Evolutionary conservation across 495 filamentous ascomycete genomes (phyloP).

Genomic region (Daldinia caldariorum): DNA sequence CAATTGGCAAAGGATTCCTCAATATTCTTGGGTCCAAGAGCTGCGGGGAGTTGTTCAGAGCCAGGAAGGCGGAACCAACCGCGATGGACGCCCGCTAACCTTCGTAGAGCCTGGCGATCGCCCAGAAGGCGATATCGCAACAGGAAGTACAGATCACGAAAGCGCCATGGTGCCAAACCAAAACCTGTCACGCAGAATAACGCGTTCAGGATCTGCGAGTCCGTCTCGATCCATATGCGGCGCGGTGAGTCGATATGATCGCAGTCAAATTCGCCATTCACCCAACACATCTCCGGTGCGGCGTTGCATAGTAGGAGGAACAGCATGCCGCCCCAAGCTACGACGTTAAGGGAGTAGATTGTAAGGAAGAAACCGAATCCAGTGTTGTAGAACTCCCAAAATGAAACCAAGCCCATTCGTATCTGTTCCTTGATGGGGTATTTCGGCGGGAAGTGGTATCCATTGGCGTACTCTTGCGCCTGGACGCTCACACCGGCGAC

Average conservation of each 20-base stretch:
- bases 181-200: slow-evolving; percentile 90
- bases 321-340: slow-evolving; percentile 92
- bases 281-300: slow-evolving; percentile 77
- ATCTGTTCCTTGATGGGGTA: slow-evolving; percentile 69
- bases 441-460: slow-evolving; percentile 76
- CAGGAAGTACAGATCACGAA: slow-evolving; percentile 79
- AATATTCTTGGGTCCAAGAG: slow-evolving; percentile 57
- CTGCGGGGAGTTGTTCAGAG: slow-evolving; percentile 57
- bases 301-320: slow-evolving; percentile 84
- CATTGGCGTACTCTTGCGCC: slow-evolving; percentile 57
- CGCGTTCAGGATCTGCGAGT: slow-evolving; percentile 83
- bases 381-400: slow-evolving; percentile 65
- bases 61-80: slow-evolving; percentile 75
- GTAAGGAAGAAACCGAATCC: slow-evolving; percentile 77
- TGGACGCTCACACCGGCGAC: slow-evolving; percentile 31
- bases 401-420: slow-evolving; percentile 63
- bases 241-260: slow-evolving; percentile 77
- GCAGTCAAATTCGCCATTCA: slow-evolving; percentile 64
- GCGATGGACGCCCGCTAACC: slow-evolving; percentile 72
- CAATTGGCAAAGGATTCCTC: slow-evolving; percentile 50
- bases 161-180: slow-evolving; percentile 84
- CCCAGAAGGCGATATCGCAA: slow-evolving; percentile 67
- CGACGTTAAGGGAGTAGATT: slow-evolving; percentile 80
- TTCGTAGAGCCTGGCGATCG: slow-evolving; percentile 63
- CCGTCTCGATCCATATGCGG: slow-evolving; percentile 83